phyloP scores from a whole-genome alignment of 495 filamentous ascomycete species.

The Penicillium argentinense region DNA sequence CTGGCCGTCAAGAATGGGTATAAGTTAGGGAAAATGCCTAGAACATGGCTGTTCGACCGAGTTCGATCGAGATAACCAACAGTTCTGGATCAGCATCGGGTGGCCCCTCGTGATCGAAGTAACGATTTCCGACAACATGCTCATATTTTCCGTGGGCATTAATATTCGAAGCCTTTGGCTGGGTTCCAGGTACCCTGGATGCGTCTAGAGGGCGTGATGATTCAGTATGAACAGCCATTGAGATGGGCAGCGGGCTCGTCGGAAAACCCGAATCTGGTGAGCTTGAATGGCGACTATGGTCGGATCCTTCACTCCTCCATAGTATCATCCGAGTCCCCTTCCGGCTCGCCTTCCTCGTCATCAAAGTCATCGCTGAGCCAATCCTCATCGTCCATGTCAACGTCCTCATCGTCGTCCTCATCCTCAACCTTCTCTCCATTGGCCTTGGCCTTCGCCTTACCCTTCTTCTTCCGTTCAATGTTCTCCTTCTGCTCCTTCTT shows the following conservation, averaged over 20 bases:
- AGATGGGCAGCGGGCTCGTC: not conserved
- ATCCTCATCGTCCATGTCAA: slow-evolving; percentile 56
- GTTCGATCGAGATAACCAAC: not conserved
- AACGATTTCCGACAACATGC: not conserved
- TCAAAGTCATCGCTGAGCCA: slow-evolving; percentile 63
- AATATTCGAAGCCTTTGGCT: too few species aligned
- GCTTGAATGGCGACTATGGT: not conserved
- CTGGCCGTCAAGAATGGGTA: slow-evolving; percentile 16
- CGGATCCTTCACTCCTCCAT: slow-evolving; percentile 38
- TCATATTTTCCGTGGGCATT: too few species aligned
- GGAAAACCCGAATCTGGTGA: not conserved
- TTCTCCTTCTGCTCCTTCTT: slow-evolving; percentile 83
- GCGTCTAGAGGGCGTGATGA: too few species aligned
- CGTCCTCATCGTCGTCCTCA: slow-evolving; percentile 60
- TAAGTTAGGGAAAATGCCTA: slow-evolving; percentile 10
- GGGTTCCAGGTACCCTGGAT: too few species aligned
- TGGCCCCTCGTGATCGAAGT: not conserved
- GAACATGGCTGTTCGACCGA: not conserved
- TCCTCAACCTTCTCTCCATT: slow-evolving; percentile 43
- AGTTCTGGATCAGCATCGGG: not conserved
- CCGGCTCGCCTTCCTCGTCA: slow-evolving; percentile 48
- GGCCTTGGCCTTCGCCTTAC: slow-evolving; percentile 50
- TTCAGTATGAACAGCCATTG: not conserved
- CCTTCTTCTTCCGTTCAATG: slow-evolving; percentile 75
- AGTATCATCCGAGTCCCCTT: slow-evolving; percentile 36